Evolutionary conservation across 176 grass and related monocot species (phyloP).

Genomic region (Phragmites australis): DNA sequence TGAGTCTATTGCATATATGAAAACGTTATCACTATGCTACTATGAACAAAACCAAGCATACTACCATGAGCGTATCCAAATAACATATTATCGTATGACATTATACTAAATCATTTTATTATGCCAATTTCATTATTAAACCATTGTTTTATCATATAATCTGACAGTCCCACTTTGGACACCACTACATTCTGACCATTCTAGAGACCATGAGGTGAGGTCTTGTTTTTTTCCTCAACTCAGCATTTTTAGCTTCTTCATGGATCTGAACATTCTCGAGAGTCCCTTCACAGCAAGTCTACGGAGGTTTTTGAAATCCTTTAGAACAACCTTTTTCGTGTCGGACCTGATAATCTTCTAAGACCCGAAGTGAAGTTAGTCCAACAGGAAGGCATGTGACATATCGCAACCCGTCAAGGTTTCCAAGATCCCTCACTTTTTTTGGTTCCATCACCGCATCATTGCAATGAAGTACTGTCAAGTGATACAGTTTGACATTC

Average conservation of each 20-base stretch:
- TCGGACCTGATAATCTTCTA: background rate
- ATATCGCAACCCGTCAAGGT: conserved; percentile 17
- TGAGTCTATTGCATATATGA: no score
- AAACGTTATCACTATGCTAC: no score
- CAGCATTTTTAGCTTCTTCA: background rate
- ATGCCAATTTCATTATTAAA: no score
- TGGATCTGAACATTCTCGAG: background rate
- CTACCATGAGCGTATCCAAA: no score
- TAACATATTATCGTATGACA: no score
- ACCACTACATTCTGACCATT: background rate
- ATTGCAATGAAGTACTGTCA: background rate
- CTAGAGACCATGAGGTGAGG: background rate
- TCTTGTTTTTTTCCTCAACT: background rate
- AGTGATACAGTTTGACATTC: background rate
- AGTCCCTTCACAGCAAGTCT: background rate
- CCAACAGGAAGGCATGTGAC: background rate
- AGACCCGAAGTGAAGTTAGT: conserved; percentile 1
- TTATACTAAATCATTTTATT: no score
- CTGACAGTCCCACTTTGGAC: background rate
- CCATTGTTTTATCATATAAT: no score
- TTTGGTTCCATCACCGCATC: background rate
- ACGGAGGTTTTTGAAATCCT: background rate
- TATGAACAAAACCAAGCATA: no score
- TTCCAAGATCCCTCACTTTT: background rate
- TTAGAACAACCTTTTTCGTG: background rate